phyloP scores from a whole-genome alignment of 2,329 filamentous ascomycete species.

The Ophiocordyceps polyrhachis-furcata region DNA sequence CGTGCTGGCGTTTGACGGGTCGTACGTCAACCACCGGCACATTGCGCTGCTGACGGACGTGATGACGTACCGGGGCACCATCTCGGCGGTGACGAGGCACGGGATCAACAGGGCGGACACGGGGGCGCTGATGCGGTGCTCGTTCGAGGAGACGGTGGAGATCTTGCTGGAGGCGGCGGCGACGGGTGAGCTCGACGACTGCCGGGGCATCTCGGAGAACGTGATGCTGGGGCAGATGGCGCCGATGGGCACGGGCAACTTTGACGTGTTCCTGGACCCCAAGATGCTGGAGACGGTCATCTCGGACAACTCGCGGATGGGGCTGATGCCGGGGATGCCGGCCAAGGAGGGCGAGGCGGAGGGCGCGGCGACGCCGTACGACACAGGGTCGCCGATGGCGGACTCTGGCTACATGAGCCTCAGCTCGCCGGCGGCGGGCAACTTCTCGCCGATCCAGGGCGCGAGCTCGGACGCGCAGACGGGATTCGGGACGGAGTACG shows the following conservation, averaged over 20 bases:
- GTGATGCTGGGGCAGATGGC: constrained; percentile 96
- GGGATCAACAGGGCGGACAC: constrained; percentile 98
- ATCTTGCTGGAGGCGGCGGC: constrained; percentile 92
- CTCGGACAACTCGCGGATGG: constrained; percentile 75
- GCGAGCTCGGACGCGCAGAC: constrained; percentile 52
- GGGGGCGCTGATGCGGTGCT: constrained; percentile 96
- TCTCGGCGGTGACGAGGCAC: constrained; percentile 93
- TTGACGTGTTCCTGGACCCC: constrained; percentile 83
- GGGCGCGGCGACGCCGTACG: constrained; percentile 87
- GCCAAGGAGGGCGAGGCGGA: constrained; percentile 57
- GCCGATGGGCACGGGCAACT: constrained; percentile 90
- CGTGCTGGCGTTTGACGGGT: constrained; percentile 95
- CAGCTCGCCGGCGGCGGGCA: constrained; percentile 41
- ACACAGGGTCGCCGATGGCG: constrained; percentile 62
- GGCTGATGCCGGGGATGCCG: constrained; percentile 61
- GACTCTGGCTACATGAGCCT: constrained; percentile 50
- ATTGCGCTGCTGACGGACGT: constrained; percentile 89
- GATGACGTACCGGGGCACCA: constrained; percentile 86
- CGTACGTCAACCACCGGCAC: constrained; percentile 97
- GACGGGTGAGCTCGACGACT: constrained; percentile 90
- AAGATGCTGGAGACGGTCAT: constrained; percentile 93
- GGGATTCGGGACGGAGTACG: constrained; percentile 46
- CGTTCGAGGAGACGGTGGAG: constrained; percentile 97
- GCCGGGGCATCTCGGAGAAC: constrained; percentile 95
- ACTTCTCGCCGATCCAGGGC: constrained; percentile 62